phyloP scores from a whole-genome alignment of 202 grass and related monocot species.

The Dendrocalamus latiflorus region DNA sequence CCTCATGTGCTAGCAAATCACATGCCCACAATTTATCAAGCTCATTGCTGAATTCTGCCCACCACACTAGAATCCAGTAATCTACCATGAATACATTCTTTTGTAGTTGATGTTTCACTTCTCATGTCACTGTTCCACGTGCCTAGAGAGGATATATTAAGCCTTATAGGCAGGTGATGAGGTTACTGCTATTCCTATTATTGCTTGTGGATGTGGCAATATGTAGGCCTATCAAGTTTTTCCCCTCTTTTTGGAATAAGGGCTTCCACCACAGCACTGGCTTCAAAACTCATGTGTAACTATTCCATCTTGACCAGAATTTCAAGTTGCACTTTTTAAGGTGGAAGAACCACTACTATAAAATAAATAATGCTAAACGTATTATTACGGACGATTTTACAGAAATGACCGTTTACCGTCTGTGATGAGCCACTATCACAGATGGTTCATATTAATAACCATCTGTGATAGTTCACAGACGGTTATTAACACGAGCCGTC shows the following conservation, averaged over 20 bases:
- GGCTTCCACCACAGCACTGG: neutral
- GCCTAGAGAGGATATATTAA: neutral
- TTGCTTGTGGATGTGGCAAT: slow-evolving; percentile 31
- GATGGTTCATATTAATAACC: no score
- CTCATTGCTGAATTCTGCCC: neutral
- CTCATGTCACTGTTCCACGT: slow-evolving; percentile 24
- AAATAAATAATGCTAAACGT: no score
- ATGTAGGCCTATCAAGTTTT: neutral
- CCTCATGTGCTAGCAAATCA: slow-evolving; percentile 17
- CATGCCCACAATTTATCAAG: slow-evolving; percentile 3
- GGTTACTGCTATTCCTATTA: slow-evolving; percentile 29
- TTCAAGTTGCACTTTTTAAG: neutral
- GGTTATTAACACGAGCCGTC: no score
- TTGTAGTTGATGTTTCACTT: slow-evolving; percentile 8
- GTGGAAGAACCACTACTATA: neutral
- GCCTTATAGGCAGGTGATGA: neutral
- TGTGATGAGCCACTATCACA: no score
- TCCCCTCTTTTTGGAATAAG: neutral
- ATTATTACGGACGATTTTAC: no score
- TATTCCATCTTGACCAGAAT: neutral
- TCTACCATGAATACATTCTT: neutral
- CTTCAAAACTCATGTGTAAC: neutral
- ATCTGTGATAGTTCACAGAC: no score
- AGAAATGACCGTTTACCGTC: no score
- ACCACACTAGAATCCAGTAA: slow-evolving; percentile 9